A percentile compares a stretch with the other conserved stretches of the same genome.
Evolutionary conservation across 306 rosid genomes (phyloP).

Genomic region (Sicyos edulis): DNA sequence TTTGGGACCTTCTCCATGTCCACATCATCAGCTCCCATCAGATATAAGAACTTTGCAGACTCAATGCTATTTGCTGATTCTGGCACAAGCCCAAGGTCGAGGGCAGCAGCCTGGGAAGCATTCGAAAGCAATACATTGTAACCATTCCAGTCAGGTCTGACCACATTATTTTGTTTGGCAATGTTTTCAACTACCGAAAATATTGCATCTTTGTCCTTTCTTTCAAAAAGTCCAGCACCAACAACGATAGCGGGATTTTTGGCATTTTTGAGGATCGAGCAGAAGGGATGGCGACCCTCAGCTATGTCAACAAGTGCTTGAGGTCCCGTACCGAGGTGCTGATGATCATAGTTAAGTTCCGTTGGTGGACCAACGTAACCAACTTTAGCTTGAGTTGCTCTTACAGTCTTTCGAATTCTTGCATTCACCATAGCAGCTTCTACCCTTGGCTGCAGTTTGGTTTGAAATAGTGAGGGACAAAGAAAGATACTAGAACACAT

Average conservation of each 20-base stretch:
- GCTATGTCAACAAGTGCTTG: slow-evolving; percentile 78
- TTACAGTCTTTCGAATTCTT: slow-evolving; percentile 81
- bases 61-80: slow-evolving; percentile 67
- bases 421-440: slow-evolving; percentile 99
- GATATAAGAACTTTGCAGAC: slow-evolving; percentile 76
- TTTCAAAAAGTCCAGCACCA: slow-evolving; percentile 78
- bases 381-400: slow-evolving; percentile 68
- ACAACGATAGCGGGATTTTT: slow-evolving; percentile 82
- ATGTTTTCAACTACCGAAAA: slow-evolving; percentile 62
- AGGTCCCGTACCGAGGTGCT: slow-evolving; percentile 87
- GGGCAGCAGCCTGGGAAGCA: slow-evolving; percentile 98
- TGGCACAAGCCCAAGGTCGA: slow-evolving; percentile 97
- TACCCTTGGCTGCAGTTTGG: slow-evolving; percentile 71
- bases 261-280: slow-evolving; percentile 51
- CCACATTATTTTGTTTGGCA: slow-evolving; percentile 50
- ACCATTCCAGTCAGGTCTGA: slow-evolving; percentile 92
- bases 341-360: slow-evolving; percentile 68
- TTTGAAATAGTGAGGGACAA: slow-evolving; percentile 20
- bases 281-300: slow-evolving; percentile 72
- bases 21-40: slow-evolving; percentile 97
- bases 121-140: slow-evolving; percentile 80
- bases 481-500: not conserved
- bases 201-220: slow-evolving; percentile 83
- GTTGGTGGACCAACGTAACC: slow-evolving; percentile 82
- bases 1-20: slow-evolving; percentile 55